phyloP scores from a whole-genome alignment of 805 yeast genomes.

The Naumovozyma castellii region DNA sequence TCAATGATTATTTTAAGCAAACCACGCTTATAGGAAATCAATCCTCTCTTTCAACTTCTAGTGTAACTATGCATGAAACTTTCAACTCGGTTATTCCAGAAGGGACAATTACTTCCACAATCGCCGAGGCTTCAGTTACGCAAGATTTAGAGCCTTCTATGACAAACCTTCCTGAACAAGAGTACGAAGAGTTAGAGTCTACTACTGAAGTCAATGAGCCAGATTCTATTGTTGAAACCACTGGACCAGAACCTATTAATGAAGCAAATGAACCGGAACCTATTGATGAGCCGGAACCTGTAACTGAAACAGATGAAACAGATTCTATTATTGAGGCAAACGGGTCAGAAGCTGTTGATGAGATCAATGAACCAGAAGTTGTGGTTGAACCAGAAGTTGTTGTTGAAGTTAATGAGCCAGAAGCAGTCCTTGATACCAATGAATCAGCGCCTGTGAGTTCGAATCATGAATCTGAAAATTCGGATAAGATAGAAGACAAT shows the following conservation, averaged over 20 bases:
- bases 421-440: not conserved
- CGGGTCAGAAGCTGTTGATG: not conserved
- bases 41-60: not conserved
- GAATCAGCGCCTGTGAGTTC: not conserved
- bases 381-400: not conserved
- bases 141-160: not conserved
- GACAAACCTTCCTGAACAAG: not conserved
- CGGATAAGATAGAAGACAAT: too few relatives aligned
- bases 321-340: not conserved
- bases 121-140: not conserved
- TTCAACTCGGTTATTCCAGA: too few relatives aligned
- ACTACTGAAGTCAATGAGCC: not conserved
- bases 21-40: conserved; percentile 6
- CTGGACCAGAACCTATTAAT: not conserved
- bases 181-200: too few relatives aligned
- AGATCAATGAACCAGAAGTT: not conserved
- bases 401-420: not conserved
- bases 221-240: not conserved
- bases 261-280: not conserved
- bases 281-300: not conserved
- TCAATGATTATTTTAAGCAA: conserved; percentile 2
- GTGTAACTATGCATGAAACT: too few relatives aligned
- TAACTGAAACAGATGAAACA: not conserved
- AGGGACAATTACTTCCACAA: not conserved
- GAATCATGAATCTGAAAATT: too few relatives aligned